These are phyloP conservation scores for Carallia brachiata DNA, from an alignment of 345 rosid species.

Conservation along the genomic window DNA sequence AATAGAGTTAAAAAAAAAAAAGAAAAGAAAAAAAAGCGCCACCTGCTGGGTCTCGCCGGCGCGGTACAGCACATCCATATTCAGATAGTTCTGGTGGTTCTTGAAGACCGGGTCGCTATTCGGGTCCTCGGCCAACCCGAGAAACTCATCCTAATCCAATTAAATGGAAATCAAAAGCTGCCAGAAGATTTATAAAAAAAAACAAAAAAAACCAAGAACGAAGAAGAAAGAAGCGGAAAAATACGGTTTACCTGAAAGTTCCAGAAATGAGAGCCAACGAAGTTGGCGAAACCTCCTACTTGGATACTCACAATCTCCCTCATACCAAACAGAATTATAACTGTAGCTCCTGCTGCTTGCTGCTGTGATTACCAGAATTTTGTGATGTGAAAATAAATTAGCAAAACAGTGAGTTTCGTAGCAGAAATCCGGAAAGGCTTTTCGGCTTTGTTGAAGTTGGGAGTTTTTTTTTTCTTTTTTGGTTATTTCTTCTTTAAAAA, in stretches of 20 bases:
- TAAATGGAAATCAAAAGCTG: neutral
- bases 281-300: slow-evolving; percentile 83
- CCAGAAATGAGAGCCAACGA: slow-evolving; percentile 98
- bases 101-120: slow-evolving; percentile 61
- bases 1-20: too few relatives aligned
- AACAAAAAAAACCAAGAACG: neutral
- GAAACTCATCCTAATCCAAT: slow-evolving; percentile 72
- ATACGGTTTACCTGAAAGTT: slow-evolving; percentile 71
- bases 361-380: too few relatives aligned
- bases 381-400: too few relatives aligned
- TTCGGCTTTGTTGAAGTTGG: too few relatives aligned
- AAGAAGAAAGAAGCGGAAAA: neutral
- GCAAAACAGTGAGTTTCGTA: too few relatives aligned
- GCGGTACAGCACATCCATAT: slow-evolving; percentile 83
- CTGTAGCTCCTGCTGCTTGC: neutral
- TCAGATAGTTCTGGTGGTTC: slow-evolving; percentile 36
- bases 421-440: too few relatives aligned
- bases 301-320: slow-evolving; percentile 83
- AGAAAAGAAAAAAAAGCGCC: neutral
- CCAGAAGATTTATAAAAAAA: neutral
- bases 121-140: slow-evolving; percentile 75
- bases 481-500: too few relatives aligned
- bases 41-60: slow-evolving; percentile 81
- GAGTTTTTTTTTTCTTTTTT: too few relatives aligned
- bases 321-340: slow-evolving; percentile 29